Evolutionary conservation across 177 flowering plant species (phyloP), one percentile per base, ranked within the genome.

Genomic region (Vitis hybrid): DNA sequence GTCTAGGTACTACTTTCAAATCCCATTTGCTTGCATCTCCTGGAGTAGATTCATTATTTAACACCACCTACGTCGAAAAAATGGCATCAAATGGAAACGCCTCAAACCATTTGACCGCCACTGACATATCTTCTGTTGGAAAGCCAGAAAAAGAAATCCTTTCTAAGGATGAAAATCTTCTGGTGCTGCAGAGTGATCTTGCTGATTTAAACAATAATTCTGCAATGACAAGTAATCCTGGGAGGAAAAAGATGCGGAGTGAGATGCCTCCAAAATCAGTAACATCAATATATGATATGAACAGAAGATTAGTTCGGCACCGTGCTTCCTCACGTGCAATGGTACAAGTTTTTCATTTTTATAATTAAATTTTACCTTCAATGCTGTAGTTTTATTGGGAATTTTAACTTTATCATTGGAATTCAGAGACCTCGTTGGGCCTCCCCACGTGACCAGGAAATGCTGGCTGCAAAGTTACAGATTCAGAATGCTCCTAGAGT

Each of bases 221-320:
- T n/a, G 49, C 70, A 60, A 13, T 50, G 51, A 16, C 48, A 8
- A 61, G 45, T 62, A 53, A 45, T 64, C 70, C 76, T 53, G 71
- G 59, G 52, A 78, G 56, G 72, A 89, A 83, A 83, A 83, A 85
- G 65, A 72, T 84, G 85, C 86, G 79, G 74, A 80, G 83, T 73
- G 72, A 81, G n/a, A 82, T 85, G 85, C 93, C 97, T 53, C 93
- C 92, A 64, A 89, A 84, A 58, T 74, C 93, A 50, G 70, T 87
- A 60, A 85, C 80, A 49, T 57, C 83, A 39, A 75, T 86, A 48
- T 33, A 77, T 52, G 86, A 87, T 76, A 90, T 93, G 97, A 81
- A 91, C 64, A 77, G 61, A 10, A 67, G 84, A 70, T 66, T 88
- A 66, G 62, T 75, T 60, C 77, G 85, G 21, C 81, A 81, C 65